These are phyloP conservation scores for Brassica balearica DNA, from an alignment of 441 rosid species.

Conservation along the genomic window DNA sequence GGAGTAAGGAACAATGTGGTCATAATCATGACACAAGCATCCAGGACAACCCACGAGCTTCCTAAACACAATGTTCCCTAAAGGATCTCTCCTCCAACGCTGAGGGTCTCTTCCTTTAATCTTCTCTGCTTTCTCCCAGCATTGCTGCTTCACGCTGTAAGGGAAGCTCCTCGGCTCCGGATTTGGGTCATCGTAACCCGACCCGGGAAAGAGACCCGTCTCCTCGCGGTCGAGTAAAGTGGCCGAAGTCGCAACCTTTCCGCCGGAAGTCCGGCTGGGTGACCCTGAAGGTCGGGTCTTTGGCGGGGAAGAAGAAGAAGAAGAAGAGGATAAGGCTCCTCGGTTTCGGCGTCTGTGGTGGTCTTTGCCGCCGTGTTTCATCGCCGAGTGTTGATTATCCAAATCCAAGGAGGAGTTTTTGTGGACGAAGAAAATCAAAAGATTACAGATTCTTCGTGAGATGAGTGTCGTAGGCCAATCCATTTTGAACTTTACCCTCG, in stretches of 20 bases:
- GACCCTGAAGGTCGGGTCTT: slow-evolving; percentile 42
- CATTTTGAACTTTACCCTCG: slow-evolving; percentile 21
- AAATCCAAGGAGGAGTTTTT: slow-evolving; percentile 1
- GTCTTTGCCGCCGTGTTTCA: slow-evolving; percentile 38
- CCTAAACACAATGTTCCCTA: slow-evolving; percentile 83
- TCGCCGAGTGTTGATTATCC: slow-evolving; percentile 34
- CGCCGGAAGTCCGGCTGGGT: slow-evolving; percentile 14
- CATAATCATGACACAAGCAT: slow-evolving; percentile 95
- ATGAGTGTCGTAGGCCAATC: slow-evolving; percentile 39
- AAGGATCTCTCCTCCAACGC: slow-evolving; percentile 83
- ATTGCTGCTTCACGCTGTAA: slow-evolving; percentile 82
- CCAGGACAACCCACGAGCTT: slow-evolving; percentile 96
- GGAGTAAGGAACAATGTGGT: slow-evolving; percentile 91
- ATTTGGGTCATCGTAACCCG: slow-evolving; percentile 46
- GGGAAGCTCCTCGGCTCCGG: slow-evolving; percentile 82
- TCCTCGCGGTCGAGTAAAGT: slow-evolving; percentile 53
- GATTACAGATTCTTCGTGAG: slow-evolving; percentile 41
- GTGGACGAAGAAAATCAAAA: slow-evolving; percentile 38
- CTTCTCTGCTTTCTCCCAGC: slow-evolving; percentile 96
- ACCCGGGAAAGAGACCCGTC: slow-evolving; percentile 48
- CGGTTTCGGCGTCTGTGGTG: slow-evolving; percentile 43
- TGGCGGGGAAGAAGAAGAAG: slow-evolving; percentile 54
- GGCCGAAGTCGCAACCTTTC: slow-evolving; percentile 54
- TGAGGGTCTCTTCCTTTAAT: slow-evolving; percentile 82
- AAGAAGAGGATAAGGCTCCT: slow-evolving; percentile 22